Percentiles rank a stretch among this genome's conserved stretches.
phyloP scores from a whole-genome alignment of 2,329 filamentous ascomycete genomes.

The Colletotrichum acutatum region DNA sequence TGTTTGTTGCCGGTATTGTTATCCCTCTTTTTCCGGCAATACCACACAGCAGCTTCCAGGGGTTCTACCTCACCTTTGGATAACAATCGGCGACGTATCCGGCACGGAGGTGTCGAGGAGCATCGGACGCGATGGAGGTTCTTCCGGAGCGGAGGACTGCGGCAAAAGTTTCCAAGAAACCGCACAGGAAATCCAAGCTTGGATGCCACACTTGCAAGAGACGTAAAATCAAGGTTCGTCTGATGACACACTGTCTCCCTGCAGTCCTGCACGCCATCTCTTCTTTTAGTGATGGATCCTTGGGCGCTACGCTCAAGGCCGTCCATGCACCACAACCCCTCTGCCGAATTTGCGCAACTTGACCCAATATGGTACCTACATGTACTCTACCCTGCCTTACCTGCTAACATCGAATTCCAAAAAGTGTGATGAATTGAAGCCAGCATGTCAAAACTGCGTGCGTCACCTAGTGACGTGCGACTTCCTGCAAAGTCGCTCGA shows the following conservation, averaged over 20 bases:
- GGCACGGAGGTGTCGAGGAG: not conserved
- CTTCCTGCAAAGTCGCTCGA: slow-evolving; percentile 35
- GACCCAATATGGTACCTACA: not conserved
- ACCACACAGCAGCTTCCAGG: not conserved
- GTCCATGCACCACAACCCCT: not conserved
- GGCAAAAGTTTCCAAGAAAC: slow-evolving; percentile 52
- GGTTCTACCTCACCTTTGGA: not conserved
- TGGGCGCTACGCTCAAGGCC: too few species aligned
- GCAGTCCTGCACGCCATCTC: not conserved
- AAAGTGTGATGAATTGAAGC: slow-evolving; percentile 43
- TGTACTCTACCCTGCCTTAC: not conserved
- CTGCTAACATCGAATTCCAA: not conserved
- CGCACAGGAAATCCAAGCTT: slow-evolving; percentile 64
- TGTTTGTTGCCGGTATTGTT: not conserved
- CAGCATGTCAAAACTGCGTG: slow-evolving; percentile 41
- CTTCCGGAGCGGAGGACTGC: not conserved
- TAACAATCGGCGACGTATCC: not conserved
- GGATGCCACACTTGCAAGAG: slow-evolving; percentile 66
- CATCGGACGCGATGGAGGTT: not conserved
- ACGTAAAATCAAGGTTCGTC: slow-evolving; percentile 59
- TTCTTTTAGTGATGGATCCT: not conserved
- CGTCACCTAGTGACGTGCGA: slow-evolving; percentile 41
- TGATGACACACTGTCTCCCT: not conserved
- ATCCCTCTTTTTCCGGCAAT: not conserved
- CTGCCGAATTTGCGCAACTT: not conserved